A percentile compares a stretch with the other conserved stretches of the same genome.
Evolutionary conservation across 108 stramenopile species (phyloP).

Genomic region (Stephanodiscus minutulus): DNA sequence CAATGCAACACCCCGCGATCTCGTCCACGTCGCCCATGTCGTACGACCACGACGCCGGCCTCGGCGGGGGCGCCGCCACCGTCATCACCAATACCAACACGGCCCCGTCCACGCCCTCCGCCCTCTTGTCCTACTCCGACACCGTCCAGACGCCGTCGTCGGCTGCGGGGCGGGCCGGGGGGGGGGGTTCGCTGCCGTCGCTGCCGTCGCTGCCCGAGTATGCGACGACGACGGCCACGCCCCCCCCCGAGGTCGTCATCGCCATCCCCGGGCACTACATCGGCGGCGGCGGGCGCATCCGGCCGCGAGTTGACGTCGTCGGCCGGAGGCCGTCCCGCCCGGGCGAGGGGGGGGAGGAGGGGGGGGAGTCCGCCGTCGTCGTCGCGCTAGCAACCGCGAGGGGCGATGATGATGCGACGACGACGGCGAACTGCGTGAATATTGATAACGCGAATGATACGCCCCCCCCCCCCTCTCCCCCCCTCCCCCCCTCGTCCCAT

Average conservation of each 20-base stretch:
- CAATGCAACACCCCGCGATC: background rate
- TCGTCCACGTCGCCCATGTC: background rate
- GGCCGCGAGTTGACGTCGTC: no score
- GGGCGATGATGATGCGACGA: background rate
- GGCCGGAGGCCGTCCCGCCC: no score
- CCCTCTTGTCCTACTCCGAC: no score
- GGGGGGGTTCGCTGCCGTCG: no score
- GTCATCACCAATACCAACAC: background rate
- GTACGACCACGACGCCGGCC: background rate
- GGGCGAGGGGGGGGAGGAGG: no score
- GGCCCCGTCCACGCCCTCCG: no score
- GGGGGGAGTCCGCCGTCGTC: no score
- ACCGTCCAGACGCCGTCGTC: no score
- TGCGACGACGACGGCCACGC: background rate
- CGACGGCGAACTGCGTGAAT: no score
- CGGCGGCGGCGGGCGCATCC: background rate
- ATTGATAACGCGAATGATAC: no score
- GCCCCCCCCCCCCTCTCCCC: no score
- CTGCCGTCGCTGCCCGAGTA: background rate
- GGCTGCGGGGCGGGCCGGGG: no score
- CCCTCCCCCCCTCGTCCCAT: background rate
- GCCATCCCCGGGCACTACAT: background rate
- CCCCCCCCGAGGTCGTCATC: background rate
- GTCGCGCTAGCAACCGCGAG: background rate
- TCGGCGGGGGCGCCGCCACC: background rate